These are phyloP conservation scores for Anastatica hierochuntica DNA, from an alignment of 345 rosid species.

Conservation along the genomic window DNA sequence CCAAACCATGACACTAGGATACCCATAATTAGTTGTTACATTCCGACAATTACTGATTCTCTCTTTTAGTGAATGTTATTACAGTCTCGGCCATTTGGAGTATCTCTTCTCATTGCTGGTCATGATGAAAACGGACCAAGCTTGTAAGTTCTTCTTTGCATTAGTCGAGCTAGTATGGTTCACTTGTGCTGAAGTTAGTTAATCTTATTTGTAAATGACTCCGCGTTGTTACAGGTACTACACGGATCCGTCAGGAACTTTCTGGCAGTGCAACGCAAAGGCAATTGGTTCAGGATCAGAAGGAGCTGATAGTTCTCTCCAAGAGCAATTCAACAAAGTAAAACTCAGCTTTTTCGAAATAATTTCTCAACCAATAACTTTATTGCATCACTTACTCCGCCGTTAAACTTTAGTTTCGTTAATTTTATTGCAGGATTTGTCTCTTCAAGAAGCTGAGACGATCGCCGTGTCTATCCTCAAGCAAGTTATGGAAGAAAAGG, in stretches of 20 bases:
- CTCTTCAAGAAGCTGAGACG: slow-evolving; percentile 82
- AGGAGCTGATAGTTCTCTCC: slow-evolving; percentile 95
- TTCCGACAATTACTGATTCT: slow-evolving; percentile 7
- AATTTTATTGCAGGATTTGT: slow-evolving; percentile 44
- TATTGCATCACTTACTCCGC: neutral
- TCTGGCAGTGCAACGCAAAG: slow-evolving; percentile 98
- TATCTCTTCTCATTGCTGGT: slow-evolving; percentile 97
- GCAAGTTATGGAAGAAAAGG: slow-evolving; percentile 99
- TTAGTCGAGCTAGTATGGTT: neutral
- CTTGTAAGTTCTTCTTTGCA: slow-evolving; percentile 50
- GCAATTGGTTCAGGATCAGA: slow-evolving; percentile 98
- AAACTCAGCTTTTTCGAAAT: neutral
- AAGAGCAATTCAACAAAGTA: slow-evolving; percentile 96
- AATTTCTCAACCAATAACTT: neutral
- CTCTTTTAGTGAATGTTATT: neutral
- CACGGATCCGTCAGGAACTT: slow-evolving; percentile 97
- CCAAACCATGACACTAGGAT: no score
- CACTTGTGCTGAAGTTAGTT: neutral
- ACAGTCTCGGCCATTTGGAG: slow-evolving; percentile 99
- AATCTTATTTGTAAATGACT: neutral
- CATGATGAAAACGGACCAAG: slow-evolving; percentile 94
- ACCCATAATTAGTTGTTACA: no score
- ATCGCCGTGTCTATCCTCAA: slow-evolving; percentile 87
- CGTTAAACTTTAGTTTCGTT: neutral
- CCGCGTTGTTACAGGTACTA: slow-evolving; percentile 45